A percentile compares a stretch with the other conserved stretches of the same genome.
phyloP scores from a whole-genome alignment of 192 early-diverging fungal species.

The Pecoramyces ruminantium region DNA sequence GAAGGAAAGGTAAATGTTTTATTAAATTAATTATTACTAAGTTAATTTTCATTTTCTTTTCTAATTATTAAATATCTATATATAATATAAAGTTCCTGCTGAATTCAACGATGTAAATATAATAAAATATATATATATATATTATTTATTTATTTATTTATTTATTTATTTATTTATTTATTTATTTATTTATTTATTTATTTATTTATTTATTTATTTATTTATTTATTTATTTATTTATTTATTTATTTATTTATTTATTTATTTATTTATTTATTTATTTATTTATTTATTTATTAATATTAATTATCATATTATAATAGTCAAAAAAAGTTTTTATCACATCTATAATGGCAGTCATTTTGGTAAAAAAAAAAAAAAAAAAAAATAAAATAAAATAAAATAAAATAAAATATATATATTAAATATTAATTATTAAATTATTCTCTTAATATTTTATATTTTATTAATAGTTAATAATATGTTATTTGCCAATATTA shows the following conservation, averaged over 20 bases:
- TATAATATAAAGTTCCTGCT: not conserved
- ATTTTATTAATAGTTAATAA: not conserved
- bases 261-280: too few relatives aligned
- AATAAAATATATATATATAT: too few relatives aligned
- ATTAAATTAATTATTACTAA: not conserved
- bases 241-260: too few relatives aligned
- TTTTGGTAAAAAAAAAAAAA: not conserved
- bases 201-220: too few relatives aligned
- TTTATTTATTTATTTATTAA: too few relatives aligned
- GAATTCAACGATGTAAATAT: not conserved
- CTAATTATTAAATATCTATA: too few relatives aligned
- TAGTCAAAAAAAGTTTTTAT: not conserved
- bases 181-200: too few relatives aligned
- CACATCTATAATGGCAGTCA: not conserved
- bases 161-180: too few relatives aligned
- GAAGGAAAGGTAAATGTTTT: not conserved
- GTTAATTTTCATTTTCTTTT: too few relatives aligned
- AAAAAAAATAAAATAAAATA: not conserved
- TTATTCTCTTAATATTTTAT: not conserved
- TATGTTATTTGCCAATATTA: not conserved
- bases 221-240: too few relatives aligned
- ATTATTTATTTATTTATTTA: too few relatives aligned
- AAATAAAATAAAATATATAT: not conserved
- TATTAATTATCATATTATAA: too few relatives aligned
- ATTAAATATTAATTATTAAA: not conserved